Percentiles rank a stretch among this genome's conserved stretches.
Conservation (phyloP, 768 basidiomycete genomes). For the Termitomyces sp. region DNA sequence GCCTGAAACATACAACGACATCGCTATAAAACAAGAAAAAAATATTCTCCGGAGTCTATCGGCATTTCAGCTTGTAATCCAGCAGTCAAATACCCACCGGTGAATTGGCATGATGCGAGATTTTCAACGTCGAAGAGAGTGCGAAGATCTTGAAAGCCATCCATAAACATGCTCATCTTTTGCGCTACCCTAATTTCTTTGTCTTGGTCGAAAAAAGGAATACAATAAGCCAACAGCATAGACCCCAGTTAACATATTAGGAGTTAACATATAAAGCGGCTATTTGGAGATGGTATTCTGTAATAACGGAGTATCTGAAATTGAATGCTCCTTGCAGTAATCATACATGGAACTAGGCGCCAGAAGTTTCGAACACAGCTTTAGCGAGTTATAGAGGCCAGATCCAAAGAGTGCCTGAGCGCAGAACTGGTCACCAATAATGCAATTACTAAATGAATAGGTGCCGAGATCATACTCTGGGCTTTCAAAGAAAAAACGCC, state of each 20-base stretch:
- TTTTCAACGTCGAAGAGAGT: no score
- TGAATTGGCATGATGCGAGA: not conserved
- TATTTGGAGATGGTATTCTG: not conserved
- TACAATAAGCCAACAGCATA: not conserved
- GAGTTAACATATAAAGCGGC: not conserved
- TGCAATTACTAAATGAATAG: not conserved
- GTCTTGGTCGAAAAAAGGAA: no score
- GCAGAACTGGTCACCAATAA: not conserved
- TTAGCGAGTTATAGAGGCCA: not conserved
- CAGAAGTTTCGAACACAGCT: not conserved
- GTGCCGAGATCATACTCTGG: no score
- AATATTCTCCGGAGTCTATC: not conserved
- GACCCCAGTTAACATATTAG: not conserved
- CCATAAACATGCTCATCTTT: no score
- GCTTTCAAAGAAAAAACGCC: no score
- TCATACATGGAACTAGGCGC: not conserved
- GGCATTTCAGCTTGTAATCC: not conserved
- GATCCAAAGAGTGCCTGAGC: not conserved
- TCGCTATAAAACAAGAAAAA: not conserved
- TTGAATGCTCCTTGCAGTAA: no score
- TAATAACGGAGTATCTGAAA: not conserved
- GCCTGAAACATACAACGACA: not conserved
- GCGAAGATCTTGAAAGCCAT: no score
- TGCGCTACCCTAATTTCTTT: no score
- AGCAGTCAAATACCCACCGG: not conserved